Base-by-base conservation (phyloP, 306 rosid genomes). In the Alnus rubra region DNA sequence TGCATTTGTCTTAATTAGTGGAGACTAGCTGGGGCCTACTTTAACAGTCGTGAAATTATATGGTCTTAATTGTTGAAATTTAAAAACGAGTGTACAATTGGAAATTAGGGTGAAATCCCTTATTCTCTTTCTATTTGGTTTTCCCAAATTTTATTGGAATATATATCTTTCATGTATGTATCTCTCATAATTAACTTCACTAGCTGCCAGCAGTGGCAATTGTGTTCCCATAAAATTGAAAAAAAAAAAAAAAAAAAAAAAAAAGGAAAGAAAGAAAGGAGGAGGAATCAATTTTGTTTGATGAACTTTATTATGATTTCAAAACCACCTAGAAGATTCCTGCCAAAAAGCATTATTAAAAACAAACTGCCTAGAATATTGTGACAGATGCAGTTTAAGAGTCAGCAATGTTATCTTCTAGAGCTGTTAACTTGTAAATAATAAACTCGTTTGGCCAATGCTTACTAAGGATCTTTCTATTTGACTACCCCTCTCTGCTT, bases 401-500 rank as follows among this genome's bases (percentile, higher is more conserved):
- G 31, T 18, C 13, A 67, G 50, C 49, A 18, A 16, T 63, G 11
- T 35, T 14, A 31, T 63, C 45, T 64, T 37, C 15, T 49, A 5
- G 16, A 14, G 30, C 9, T 42, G 45, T 42, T 13, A 75, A 54
- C 47, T 55, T 72, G 71, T 4, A 52, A 33, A 30, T 63, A 2
- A 9, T 12, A 48, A 30, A 31, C 14, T 30, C 2, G 18, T 16
- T 18, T 23, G 23, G 69, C 39, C 44, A 12, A 42, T 42, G 33
- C 48, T 14, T 49, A 31, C 45, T 47, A 67, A 71, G 64, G 14
- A 19, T 39, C 39, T 69, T 42, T 53, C 15, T 23, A 37, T 19
- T 60, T 35, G 53, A 58, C 72, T 68, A 16, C 39, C 52, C 42
- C 13, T 78, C 30, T 64, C 16, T 82, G 16, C 49, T 47, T 75